Percentiles rank a stretch among this genome's conserved stretches.
Conservation (phyloP, 1,139 yeast genomes). For the Candida sanyaensis region DNA sequence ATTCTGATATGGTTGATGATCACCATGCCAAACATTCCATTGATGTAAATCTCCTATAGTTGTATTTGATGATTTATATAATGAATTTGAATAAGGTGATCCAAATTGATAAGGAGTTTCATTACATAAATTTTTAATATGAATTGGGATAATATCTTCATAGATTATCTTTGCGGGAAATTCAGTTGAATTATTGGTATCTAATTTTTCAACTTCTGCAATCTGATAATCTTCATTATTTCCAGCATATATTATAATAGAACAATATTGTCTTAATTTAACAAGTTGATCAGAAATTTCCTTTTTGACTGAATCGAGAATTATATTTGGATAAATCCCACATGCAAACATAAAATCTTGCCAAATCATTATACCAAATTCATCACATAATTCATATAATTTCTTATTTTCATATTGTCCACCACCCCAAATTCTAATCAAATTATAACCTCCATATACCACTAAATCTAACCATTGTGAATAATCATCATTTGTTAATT, state of each 20-base stretch:
- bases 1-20: constrained; percentile 43
- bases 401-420: constrained; percentile 44
- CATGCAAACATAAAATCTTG: constrained; percentile 58
- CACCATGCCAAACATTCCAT: constrained; percentile 55
- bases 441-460: constrained; percentile 41
- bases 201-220: constrained; percentile 36
- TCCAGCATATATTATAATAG: constrained; percentile 37
- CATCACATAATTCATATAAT: constrained; percentile 46
- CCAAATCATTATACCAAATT: constrained; percentile 46
- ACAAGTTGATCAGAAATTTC: constrained; percentile 38
- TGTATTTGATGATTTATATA: constrained; percentile 30
- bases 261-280: constrained; percentile 38
- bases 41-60: constrained; percentile 48
- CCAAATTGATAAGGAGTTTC: constrained; percentile 40
- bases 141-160: constrained; percentile 35
- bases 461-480: constrained; percentile 32
- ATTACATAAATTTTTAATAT: constrained; percentile 19
- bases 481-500: constrained; percentile 32
- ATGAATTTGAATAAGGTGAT: constrained; percentile 41
- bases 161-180: constrained; percentile 46
- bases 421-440: constrained; percentile 54
- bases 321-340: constrained; percentile 47
- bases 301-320: constrained; percentile 24
- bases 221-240: constrained; percentile 51
- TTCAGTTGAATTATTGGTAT: constrained; percentile 25